Percentiles rank a stretch among this genome's conserved stretches.
Conservation (phyloP, 139 green algal species). For the Pycnococcus provasolii region DNA sequence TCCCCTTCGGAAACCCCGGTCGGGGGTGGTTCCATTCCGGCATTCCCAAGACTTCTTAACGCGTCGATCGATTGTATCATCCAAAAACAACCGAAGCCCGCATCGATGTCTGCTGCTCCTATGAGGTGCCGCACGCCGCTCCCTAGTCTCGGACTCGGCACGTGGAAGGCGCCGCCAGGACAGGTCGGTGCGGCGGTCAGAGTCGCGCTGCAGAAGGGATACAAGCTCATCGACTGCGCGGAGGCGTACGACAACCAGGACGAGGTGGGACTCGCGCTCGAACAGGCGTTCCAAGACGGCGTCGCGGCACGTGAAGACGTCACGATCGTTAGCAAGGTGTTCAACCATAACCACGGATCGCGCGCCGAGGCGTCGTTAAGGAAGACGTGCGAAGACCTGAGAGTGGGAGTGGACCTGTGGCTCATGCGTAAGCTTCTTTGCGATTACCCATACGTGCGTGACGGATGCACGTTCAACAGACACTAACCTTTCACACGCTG, state of each 20-base stretch:
- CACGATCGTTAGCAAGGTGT: slow-evolving; percentile 18
- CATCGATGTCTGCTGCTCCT: too few species aligned
- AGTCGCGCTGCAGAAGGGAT: background rate
- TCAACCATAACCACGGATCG: slow-evolving; percentile 10
- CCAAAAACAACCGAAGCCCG: too few species aligned
- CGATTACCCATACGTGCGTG: too few species aligned
- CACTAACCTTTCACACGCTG: too few species aligned
- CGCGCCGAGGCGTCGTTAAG: slow-evolving; percentile 5
- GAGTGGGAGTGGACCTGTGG: slow-evolving; percentile 16
- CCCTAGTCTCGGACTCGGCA: slow-evolving; percentile 16
- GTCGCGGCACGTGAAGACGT: slow-evolving; percentile 7
- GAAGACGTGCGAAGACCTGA: slow-evolving; percentile 11
- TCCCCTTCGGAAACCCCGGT: too few species aligned
- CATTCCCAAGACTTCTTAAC: too few species aligned
- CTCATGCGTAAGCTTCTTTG: slow-evolving; percentile 20
- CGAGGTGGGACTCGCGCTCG: slow-evolving; percentile 15
- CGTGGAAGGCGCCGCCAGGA: slow-evolving; percentile 10
- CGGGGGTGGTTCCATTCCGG: too few species aligned
- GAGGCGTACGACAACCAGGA: slow-evolving; percentile 21
- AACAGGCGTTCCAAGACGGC: background rate
- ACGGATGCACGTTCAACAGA: too few species aligned
- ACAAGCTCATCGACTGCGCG: slow-evolving; percentile 20
- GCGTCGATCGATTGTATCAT: too few species aligned
- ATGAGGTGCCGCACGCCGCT: background rate
- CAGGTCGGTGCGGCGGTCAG: background rate